phyloP scores from a whole-genome alignment of 306 rosid genomes.

The Sphenostylis stenocarpa region DNA sequence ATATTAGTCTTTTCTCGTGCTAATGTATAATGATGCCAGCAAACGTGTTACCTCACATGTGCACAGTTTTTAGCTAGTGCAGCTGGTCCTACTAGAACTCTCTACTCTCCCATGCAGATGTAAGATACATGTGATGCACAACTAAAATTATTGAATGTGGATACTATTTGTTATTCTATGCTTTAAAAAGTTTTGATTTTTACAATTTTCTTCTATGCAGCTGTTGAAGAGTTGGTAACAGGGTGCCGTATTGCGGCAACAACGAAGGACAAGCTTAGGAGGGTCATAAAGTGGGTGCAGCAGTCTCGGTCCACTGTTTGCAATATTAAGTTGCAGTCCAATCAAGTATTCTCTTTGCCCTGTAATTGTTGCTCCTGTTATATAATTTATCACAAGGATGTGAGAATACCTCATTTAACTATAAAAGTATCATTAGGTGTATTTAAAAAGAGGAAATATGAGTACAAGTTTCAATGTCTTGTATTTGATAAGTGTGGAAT shows the following conservation, averaged over 20 bases:
- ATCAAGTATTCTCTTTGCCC: slow-evolving; percentile 44
- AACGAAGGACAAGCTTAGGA: slow-evolving; percentile 61
- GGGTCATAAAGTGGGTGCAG: slow-evolving; percentile 74
- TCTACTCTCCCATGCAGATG: not conserved
- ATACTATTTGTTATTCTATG: not conserved
- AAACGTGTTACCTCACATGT: not conserved
- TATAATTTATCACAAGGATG: slow-evolving; percentile 4
- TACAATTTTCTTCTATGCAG: slow-evolving; percentile 37
- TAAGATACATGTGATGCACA: not conserved
- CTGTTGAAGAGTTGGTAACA: slow-evolving; percentile 52
- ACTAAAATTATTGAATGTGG: not conserved
- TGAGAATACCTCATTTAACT: not conserved
- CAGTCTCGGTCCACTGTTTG: slow-evolving; percentile 42
- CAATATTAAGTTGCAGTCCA: slow-evolving; percentile 33
- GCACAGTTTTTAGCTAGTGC: not conserved
- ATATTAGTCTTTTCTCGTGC: not conserved
- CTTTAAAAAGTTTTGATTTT: not conserved
- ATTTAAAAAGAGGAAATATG: no score
- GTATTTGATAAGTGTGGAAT: not conserved
- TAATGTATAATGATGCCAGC: not conserved
- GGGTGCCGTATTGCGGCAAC: slow-evolving; percentile 61
- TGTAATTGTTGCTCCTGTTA: not conserved
- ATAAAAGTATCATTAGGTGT: not conserved
- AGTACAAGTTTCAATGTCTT: no score
- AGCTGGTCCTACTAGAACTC: not conserved